These are phyloP conservation scores for Pisolithus orientalis DNA, from an alignment of 768 basidiomycete genomes.

Conservation along the genomic window DNA sequence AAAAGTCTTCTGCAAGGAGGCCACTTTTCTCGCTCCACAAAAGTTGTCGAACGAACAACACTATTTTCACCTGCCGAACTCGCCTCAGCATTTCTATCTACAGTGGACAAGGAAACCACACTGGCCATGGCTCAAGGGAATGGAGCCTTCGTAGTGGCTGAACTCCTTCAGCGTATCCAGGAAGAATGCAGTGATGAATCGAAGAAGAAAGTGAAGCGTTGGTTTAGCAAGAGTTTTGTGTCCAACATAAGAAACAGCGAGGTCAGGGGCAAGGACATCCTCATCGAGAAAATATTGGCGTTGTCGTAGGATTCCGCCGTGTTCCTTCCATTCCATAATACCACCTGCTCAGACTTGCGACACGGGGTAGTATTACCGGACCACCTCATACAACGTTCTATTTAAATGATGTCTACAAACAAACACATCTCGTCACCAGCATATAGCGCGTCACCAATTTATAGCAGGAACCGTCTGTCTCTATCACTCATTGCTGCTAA, in stretches of 20 bases:
- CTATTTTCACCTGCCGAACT: slow-evolving; percentile 56
- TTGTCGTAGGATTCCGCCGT: slow-evolving; percentile 11
- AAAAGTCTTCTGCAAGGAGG: slow-evolving; percentile 90
- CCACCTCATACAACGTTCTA: neutral
- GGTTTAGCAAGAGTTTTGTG: slow-evolving; percentile 50
- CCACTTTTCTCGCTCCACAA: slow-evolving; percentile 66
- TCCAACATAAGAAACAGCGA: slow-evolving; percentile 45
- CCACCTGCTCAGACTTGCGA: neutral
- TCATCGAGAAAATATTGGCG: slow-evolving; percentile 50
- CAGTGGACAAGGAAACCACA: slow-evolving; percentile 46
- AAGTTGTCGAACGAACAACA: slow-evolving; percentile 44
- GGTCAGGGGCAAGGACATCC: slow-evolving; percentile 65
- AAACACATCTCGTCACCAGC: neutral
- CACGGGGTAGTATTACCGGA: neutral
- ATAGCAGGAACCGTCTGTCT: too few species aligned
- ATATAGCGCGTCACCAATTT: too few species aligned
- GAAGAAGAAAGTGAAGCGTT: slow-evolving; percentile 42
- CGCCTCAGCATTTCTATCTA: slow-evolving; percentile 49
- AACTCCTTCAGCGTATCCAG: slow-evolving; percentile 56
- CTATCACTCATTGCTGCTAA: neutral
- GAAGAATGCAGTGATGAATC: slow-evolving; percentile 35
- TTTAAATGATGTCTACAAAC: neutral
- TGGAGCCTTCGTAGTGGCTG: slow-evolving; percentile 73
- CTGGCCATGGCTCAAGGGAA: slow-evolving; percentile 52
- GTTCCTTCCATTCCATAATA: neutral